A percentile compares a stretch with the other conserved stretches of the same genome.
These are phyloP conservation scores for Aspergillus intermedius DNA, from an alignment of 2,329 filamentous ascomycete genomes.

Conservation along the genomic window DNA sequence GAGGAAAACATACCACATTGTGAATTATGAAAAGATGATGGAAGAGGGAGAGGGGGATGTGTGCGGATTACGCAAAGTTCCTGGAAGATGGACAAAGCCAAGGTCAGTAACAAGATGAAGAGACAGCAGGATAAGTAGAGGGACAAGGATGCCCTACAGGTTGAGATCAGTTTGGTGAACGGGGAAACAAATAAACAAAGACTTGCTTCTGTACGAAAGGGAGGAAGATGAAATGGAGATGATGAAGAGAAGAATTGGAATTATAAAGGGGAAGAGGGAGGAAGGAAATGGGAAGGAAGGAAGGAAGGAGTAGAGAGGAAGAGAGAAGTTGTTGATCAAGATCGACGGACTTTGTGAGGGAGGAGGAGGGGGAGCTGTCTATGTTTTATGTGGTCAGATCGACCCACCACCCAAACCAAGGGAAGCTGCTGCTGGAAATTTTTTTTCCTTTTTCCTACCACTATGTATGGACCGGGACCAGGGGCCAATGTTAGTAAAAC, in stretches of 20 bases:
- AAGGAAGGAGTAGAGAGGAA: conserved; percentile 5
- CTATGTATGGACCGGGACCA: conserved; percentile 9
- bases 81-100: too few relatives aligned
- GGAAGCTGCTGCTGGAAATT: conserved; percentile 16
- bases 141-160: too few relatives aligned
- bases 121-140: too few relatives aligned
- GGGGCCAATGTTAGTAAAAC: not conserved
- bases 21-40: conserved; percentile 4
- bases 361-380: conserved; percentile 4
- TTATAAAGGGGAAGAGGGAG: conserved; percentile 1
- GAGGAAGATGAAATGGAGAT: conserved; percentile 1
- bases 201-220: not conserved
- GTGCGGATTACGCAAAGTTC: too few relatives aligned
- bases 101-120: too few relatives aligned
- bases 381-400: conserved; percentile 24
- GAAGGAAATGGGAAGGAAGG: conserved; percentile 4
- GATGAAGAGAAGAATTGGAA: not conserved
- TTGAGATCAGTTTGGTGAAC: too few relatives aligned
- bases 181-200: too few relatives aligned
- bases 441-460: not conserved
- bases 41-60: not conserved
- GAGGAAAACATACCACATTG: conserved; percentile 29
- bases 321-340: conserved; percentile 3
- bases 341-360: not conserved
- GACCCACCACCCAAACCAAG: conserved; percentile 18